phyloP scores from a whole-genome alignment of 1,284 basidiomycete genomes.

The Apiotrichum brassicae region DNA sequence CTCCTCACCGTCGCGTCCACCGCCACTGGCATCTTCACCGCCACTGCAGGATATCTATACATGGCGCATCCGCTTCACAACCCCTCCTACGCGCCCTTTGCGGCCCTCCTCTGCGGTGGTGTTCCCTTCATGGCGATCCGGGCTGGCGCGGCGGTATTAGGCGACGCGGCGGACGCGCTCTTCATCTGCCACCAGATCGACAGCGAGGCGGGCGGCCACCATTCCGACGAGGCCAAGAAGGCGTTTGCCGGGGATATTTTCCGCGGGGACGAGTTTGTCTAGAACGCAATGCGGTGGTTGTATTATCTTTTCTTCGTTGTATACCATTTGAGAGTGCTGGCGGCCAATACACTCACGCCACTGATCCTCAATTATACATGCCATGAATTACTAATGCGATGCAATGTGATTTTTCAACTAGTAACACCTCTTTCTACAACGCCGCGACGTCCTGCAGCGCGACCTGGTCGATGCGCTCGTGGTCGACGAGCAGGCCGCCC shows the following conservation, averaged over 20 bases:
- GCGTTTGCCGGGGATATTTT: slow-evolving; percentile 36
- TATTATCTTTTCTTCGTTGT: too few species aligned
- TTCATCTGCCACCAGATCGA: slow-evolving; percentile 88
- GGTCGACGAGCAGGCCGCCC: slow-evolving; percentile 16
- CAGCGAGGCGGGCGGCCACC: slow-evolving; percentile 60
- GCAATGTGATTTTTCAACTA: neutral
- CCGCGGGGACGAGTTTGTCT: neutral
- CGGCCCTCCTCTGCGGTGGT: slow-evolving; percentile 67
- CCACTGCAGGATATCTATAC: slow-evolving; percentile 75
- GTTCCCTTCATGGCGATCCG: slow-evolving; percentile 73
- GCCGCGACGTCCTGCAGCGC: slow-evolving; percentile 6
- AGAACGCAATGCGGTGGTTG: too few species aligned
- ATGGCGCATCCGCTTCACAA: slow-evolving; percentile 74
- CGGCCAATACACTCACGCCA: too few species aligned
- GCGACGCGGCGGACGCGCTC: slow-evolving; percentile 74
- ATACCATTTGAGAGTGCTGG: too few species aligned
- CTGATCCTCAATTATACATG: neutral
- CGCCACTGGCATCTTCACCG: slow-evolving; percentile 69
- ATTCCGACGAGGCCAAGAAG: slow-evolving; percentile 61
- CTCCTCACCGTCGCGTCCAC: slow-evolving; percentile 61
- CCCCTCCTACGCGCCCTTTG: slow-evolving; percentile 68
- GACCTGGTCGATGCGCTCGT: slow-evolving; percentile 14
- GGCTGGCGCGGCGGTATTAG: slow-evolving; percentile 73
- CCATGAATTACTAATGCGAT: neutral
- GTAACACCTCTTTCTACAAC: neutral